Evolutionary conservation across 495 filamentous ascomycete genomes (phyloP).

Genomic region (Aspergillus ostianus): DNA sequence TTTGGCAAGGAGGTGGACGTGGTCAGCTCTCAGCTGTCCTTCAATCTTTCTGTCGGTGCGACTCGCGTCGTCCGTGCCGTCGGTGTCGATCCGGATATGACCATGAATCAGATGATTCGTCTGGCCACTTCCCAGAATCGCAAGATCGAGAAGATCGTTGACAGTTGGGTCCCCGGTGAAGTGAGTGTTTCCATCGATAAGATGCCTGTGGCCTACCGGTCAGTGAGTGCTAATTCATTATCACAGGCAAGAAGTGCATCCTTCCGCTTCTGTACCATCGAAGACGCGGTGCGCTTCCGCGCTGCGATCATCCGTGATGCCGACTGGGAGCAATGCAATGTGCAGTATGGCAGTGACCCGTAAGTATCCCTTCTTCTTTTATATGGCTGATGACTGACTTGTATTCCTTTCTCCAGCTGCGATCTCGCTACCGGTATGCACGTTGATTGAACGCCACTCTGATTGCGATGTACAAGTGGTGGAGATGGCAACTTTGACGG

Average conservation of each 20-base stretch:
- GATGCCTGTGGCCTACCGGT: background rate
- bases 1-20: constrained; percentile 35
- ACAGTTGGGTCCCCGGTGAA: constrained; percentile 25
- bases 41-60: constrained; percentile 31
- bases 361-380: constrained; percentile 22
- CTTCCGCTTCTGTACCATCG: constrained; percentile 44
- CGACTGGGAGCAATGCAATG: constrained; percentile 44
- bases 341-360: constrained; percentile 43
- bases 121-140: constrained; percentile 30
- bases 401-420: constrained; percentile 24
- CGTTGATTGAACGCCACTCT: background rate
- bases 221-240: constrained; percentile 1
- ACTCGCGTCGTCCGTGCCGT: constrained; percentile 43
- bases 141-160: constrained; percentile 38
- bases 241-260: constrained; percentile 32
- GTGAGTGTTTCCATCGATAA: constrained; percentile 25
- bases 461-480: background rate
- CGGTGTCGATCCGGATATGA: constrained; percentile 34
- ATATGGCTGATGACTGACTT: background rate
- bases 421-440: constrained; percentile 35
- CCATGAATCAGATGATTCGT: constrained; percentile 26
- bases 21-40: constrained; percentile 33
- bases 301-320: constrained; percentile 30
- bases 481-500: background rate
- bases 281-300: constrained; percentile 42